Base-by-base conservation (phyloP, 768 basidiomycete species). In the Rhodocollybia butyracea region DNA sequence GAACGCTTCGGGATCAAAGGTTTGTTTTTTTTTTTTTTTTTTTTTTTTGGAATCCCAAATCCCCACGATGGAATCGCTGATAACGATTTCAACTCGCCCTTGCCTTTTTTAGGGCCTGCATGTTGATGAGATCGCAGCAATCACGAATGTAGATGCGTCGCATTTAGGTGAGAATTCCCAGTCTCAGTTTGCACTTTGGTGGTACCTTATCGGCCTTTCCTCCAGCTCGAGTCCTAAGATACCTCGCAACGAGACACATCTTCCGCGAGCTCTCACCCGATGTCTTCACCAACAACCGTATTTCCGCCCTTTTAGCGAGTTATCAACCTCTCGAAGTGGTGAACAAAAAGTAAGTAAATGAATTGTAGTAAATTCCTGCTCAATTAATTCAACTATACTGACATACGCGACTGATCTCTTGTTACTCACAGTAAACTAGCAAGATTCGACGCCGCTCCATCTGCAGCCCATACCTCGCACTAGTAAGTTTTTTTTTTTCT, bases 261-360 rank as follows among this genome's bases (percentile, higher is more conserved):
- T 75, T 75, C 63, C 34, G 27, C 26, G 75, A 76, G 51, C 57
- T 69, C 32, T 55, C 57, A 2, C 68, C 70, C 5, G 60, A 73
- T 54, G 66, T 69, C 3, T 76, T 70, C 46, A 59, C 66, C 8
- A 68, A 72, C 55, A 76, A 74, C 59, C 67, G 69, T 17, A 57
- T 68, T 13, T 73, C 73, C 3, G 66, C 68, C 2, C 15, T 66
- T 4, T 57, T 76, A 2, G 66, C 64, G 42, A 73, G 67, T 29
- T 58, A 54, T 12, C 72, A 66, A 60, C 57, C 57, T 7, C 52
- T 65, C 31, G 57, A 60, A 29, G 69, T 63, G 6, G 63, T 73
- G 22, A 58, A 62, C 45, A 61, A 60, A 38, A 61, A 70, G 72
- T 73, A 41, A 36, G 66, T 53, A 39, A 1, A 5, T 4, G 3